These are phyloP conservation scores for Mitragyna speciosa DNA, from an alignment of 257 asterid genomes.

Conservation along the genomic window DNA sequence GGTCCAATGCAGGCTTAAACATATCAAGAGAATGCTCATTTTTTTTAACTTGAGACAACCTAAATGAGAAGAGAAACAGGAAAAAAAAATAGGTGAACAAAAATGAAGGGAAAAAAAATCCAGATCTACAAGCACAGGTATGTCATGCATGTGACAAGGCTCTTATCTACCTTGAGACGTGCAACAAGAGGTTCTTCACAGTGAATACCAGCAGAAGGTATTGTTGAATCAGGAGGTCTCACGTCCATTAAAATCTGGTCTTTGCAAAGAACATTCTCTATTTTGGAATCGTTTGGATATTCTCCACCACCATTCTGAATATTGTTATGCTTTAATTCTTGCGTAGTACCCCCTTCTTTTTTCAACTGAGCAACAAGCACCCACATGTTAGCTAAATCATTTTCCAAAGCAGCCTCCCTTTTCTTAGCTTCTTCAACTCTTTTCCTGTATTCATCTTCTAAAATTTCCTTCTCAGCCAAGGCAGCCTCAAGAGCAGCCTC, in stretches of 20 bases:
- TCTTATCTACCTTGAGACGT: constrained; percentile 63
- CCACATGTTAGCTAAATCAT: constrained; percentile 99
- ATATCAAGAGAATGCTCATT: background rate
- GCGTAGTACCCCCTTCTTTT: constrained; percentile 53
- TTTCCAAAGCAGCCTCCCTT: constrained; percentile 86
- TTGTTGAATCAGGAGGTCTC: constrained; percentile 34
- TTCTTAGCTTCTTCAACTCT: constrained; percentile 78
- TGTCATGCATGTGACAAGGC: background rate
- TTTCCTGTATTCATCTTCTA: constrained; percentile 79
- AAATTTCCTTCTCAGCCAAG: constrained; percentile 77
- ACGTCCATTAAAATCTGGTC: constrained; percentile 38
- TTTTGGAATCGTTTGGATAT: constrained; percentile 37
- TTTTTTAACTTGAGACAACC: background rate
- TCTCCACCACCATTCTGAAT: constrained; percentile 37
- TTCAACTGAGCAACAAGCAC: constrained; percentile 93
- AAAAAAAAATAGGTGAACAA: constrained; percentile 16
- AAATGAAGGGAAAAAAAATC: background rate
- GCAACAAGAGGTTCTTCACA: constrained; percentile 87
- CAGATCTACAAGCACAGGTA: constrained; percentile 8
- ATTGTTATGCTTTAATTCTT: constrained; percentile 42
- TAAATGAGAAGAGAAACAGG: background rate
- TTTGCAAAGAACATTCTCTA: constrained; percentile 36
- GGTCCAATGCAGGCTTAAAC: background rate
- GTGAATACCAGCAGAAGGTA: constrained; percentile 39
- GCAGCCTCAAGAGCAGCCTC: constrained; percentile 88